Evolutionary conservation across 75 land plant genomes (phyloP), one percentile per base, ranked within the genome.

Genomic region (Ceratopteris richardii): DNA sequence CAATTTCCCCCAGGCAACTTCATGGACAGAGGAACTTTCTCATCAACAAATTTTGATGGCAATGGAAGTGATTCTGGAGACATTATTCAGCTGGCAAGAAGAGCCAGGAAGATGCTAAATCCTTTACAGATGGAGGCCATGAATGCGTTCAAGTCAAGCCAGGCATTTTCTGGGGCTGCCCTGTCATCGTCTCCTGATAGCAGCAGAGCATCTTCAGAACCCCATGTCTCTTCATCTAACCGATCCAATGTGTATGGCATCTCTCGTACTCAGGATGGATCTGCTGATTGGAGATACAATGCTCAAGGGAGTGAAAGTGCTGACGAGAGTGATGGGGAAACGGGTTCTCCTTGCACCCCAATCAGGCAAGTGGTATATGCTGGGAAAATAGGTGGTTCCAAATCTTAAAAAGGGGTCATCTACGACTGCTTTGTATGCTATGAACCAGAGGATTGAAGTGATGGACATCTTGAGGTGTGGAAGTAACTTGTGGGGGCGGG

Each of bases 111-210:
- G 39, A 21, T 31, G 4, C 39, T 57, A 17, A 46, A 46, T 14
- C 92, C 96, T 19, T 30, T 87, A 55, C 93, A 88, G 51, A 57
- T 75, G 21, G 85, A 87, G 54, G 90, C 90, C 22, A 76, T 84
- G 14, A 83, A 74, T 68, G 85, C 85, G 7, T 90, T 90, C 52
- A 54, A 71, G 19, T 50, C 85, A 53, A 79, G 74, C 65, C 57
- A 50, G n/a, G 71, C 73, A 29, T 68, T 72, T 69, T 69, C 85
- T 59, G 68, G 51, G 69, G 60, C 29, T 67, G 60, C 39, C 68
- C 71, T 60, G 58, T 77, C 54, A 7, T 64, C 60, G 20, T 83
- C 90, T 24, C 86, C 82, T 23, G 82, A 86, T 53, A 86, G 86
- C 60, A 39, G 77, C 50, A 77, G 71, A 21, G 82, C 90, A 2